Percentiles rank a stretch among this genome's conserved stretches.
Evolutionary conservation across 306 rosid species (phyloP).

Genomic region (Acacia confusa): DNA sequence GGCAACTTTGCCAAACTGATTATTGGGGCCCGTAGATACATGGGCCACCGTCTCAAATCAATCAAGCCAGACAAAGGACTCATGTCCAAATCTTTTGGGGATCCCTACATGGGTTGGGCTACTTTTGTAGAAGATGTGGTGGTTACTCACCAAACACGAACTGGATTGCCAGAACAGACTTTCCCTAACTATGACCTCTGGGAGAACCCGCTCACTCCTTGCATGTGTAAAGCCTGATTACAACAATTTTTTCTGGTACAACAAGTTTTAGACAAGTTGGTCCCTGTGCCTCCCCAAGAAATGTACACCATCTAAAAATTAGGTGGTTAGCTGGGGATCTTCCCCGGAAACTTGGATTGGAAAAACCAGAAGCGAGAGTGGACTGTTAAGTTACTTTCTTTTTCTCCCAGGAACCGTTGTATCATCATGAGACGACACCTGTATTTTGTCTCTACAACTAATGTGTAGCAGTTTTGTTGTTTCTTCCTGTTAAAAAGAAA

Average conservation of each 20-base stretch:
- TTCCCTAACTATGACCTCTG: slow-evolving; percentile 79
- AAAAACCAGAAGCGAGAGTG: slow-evolving; percentile 32
- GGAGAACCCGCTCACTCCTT: slow-evolving; percentile 93
- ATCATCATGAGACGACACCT: slow-evolving; percentile 33
- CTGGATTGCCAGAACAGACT: slow-evolving; percentile 74
- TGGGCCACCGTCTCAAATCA: slow-evolving; percentile 93
- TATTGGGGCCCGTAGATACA: slow-evolving; percentile 93
- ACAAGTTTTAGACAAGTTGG: slow-evolving; percentile 15
- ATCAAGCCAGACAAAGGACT: slow-evolving; percentile 98
- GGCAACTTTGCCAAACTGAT: slow-evolving; percentile 98
- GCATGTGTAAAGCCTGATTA: slow-evolving; percentile 92
- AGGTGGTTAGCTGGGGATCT: slow-evolving; percentile 30
- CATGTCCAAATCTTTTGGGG: slow-evolving; percentile 98
- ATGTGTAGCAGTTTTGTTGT: slow-evolving; percentile 36
- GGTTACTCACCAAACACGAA: slow-evolving; percentile 68
- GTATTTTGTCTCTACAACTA: slow-evolving; percentile 33
- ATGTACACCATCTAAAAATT: slow-evolving; percentile 8
- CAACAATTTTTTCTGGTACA: slow-evolving; percentile 26
- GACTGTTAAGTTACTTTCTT: slow-evolving; percentile 14
- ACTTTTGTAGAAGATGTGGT: slow-evolving; percentile 88
- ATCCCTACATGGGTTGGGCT: slow-evolving; percentile 99
- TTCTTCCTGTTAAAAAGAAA: slow-evolving; percentile 34
- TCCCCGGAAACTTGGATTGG: slow-evolving; percentile 29
- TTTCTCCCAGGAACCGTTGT: slow-evolving; percentile 29
- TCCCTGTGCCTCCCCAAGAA: slow-evolving; percentile 29